Percentiles rank a stretch among this genome's conserved stretches.
phyloP scores from a whole-genome alignment of 768 basidiomycete genomes.

The Suillus paluster region DNA sequence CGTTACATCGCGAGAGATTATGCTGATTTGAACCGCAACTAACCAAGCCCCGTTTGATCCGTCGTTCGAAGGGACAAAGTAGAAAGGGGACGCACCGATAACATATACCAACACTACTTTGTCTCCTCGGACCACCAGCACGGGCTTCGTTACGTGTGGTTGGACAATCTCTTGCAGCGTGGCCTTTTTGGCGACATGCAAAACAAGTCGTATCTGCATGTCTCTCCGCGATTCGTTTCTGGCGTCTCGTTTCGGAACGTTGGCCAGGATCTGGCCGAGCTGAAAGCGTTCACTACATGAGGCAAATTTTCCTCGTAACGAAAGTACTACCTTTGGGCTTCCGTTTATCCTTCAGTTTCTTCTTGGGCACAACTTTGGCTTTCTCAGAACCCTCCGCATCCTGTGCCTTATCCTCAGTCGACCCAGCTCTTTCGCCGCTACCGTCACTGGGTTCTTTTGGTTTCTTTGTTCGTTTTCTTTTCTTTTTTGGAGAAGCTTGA shows the following conservation, averaged over 20 bases:
- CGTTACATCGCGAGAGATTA: conserved; percentile 77
- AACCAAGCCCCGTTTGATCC: background rate
- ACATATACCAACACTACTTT: conserved; percentile 57
- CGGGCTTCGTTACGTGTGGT: conserved; percentile 33
- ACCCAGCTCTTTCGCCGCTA: conserved; percentile 10
- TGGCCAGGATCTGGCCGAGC: conserved; percentile 23
- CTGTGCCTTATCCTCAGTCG: conserved; percentile 25
- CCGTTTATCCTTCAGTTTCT: conserved; percentile 35
- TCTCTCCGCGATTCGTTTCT: conserved; percentile 65
- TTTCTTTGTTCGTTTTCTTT: conserved; percentile 59
- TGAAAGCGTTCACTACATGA: conserved; percentile 12
- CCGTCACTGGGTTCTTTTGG: conserved; percentile 32
- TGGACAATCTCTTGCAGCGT: conserved; percentile 84
- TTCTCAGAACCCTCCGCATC: conserved; percentile 25
- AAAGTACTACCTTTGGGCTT: conserved; percentile 26
- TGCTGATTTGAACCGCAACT: conserved; percentile 87
- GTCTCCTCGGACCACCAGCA: conserved; percentile 27
- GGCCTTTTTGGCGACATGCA: conserved; percentile 83
- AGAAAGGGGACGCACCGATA: conserved; percentile 57
- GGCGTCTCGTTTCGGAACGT: conserved; percentile 62
- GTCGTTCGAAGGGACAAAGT: background rate
- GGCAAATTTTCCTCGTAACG: conserved; percentile 6
- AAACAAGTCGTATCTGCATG: conserved; percentile 73
- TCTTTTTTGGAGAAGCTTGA: conserved; percentile 51
- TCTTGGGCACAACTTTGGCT: conserved; percentile 6